Evolutionary conservation across 805 yeast species (phyloP).

Genomic region (Kluyveromyces siamensis): DNA sequence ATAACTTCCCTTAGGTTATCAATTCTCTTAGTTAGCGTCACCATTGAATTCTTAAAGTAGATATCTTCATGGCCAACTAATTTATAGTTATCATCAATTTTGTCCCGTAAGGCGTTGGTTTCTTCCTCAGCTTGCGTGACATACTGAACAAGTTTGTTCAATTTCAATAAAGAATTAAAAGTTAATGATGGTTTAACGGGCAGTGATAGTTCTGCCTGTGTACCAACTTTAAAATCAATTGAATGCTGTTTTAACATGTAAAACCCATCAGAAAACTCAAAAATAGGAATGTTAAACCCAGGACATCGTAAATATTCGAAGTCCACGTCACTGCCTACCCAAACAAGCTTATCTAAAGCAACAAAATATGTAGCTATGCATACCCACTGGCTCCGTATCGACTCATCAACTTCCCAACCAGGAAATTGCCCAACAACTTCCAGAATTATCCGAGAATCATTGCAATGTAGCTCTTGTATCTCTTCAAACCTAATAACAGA

Average conservation of each 20-base stretch:
- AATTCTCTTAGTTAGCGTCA: neutral
- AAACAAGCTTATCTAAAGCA: conserved; percentile 13
- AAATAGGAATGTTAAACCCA: conserved; percentile 14
- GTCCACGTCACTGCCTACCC: conserved; percentile 4
- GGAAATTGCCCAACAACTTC: conserved; percentile 18
- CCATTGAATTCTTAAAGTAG: conserved; percentile 4
- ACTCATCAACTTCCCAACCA: neutral
- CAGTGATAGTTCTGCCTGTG: neutral
- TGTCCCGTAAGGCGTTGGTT: conserved; percentile 7
- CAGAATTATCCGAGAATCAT: conserved; percentile 10
- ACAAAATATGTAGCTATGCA: conserved; percentile 7
- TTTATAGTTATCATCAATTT: conserved; percentile 7
- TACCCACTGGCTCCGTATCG: conserved; percentile 9
- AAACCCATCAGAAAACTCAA: conserved; percentile 19
- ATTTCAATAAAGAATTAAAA: conserved; percentile 19
- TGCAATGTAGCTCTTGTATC: conserved; percentile 11
- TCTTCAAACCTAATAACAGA: conserved; percentile 19
- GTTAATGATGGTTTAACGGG: conserved; percentile 14
- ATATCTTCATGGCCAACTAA: neutral
- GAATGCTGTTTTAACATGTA: conserved; percentile 8
- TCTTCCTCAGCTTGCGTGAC: conserved; percentile 16
- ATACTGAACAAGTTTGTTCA: conserved; percentile 24
- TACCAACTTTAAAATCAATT: neutral
- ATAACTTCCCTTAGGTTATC: neutral
- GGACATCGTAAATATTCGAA: conserved; percentile 6